Percentiles rank a stretch among this genome's conserved stretches.
phyloP scores from a whole-genome alignment of 306 rosid species.

The Inga leiocalycina region DNA sequence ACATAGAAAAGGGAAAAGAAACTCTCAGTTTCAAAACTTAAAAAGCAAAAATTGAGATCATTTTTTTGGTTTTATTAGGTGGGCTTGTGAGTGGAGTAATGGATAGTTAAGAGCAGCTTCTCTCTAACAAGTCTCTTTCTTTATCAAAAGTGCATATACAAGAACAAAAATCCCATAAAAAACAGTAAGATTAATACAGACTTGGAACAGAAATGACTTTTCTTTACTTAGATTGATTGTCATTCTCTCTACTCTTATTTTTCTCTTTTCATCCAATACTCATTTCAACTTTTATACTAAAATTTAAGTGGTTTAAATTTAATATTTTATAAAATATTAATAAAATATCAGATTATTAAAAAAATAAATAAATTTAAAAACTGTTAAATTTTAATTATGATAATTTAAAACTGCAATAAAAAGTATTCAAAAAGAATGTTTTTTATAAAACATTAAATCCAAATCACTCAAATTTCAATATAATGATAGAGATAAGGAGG shows the following conservation, averaged over 20 bases:
- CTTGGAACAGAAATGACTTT: not conserved
- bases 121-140: not conserved
- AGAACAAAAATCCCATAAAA: not conserved
- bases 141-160: not conserved
- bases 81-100: not conserved
- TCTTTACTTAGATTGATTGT: too few relatives aligned
- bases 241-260: too few relatives aligned
- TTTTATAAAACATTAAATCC: not conserved
- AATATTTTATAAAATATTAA: too few relatives aligned
- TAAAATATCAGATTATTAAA: too few relatives aligned
- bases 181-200: not conserved
- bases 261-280: too few relatives aligned
- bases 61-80: not conserved
- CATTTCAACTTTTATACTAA: too few relatives aligned
- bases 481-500: too few relatives aligned
- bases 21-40: constrained; percentile 11
- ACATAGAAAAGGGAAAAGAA: not conserved
- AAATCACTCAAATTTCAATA: too few relatives aligned
- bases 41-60: constrained; percentile 4
- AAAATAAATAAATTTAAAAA: too few relatives aligned
- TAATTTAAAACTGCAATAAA: too few relatives aligned
- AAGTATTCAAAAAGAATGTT: not conserved
- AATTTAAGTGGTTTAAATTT: too few relatives aligned
- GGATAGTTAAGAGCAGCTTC: not conserved
- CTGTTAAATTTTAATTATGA: too few relatives aligned